These are phyloP conservation scores for Cercophora samala DNA, from an alignment of 495 filamentous ascomycete species.

Conservation along the genomic window DNA sequence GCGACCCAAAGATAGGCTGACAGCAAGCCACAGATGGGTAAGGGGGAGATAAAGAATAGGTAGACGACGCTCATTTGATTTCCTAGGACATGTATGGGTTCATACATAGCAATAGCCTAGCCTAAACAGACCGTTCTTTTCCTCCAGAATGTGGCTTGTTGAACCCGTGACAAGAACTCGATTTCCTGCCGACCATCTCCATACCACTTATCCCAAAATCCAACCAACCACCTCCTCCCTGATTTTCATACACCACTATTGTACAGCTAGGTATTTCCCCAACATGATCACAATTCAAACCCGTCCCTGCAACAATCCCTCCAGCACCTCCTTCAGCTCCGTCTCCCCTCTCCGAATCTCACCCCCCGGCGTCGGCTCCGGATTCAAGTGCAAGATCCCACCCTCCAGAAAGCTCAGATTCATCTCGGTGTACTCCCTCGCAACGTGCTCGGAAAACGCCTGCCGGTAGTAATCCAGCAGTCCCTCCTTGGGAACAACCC, in stretches of 20 bases:
- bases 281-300: background rate
- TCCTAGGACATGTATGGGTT: too few species aligned
- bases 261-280: too few species aligned
- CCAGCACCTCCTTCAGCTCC: conserved; percentile 13
- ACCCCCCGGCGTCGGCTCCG: conserved; percentile 15
- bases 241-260: too few species aligned
- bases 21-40: background rate
- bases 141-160: too few species aligned
- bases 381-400: conserved; percentile 22
- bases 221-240: too few species aligned
- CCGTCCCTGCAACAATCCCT: background rate
- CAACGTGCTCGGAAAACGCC: conserved; percentile 22
- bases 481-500: conserved; percentile 18
- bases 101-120: too few species aligned
- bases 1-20: background rate
- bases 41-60: background rate
- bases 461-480: conserved; percentile 22
- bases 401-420: conserved; percentile 21
- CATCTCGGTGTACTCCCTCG: conserved; percentile 23
- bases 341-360: conserved; percentile 19
- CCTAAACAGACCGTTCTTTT: too few species aligned
- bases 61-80: too few species aligned
- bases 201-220: too few species aligned
- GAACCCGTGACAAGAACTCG: too few species aligned
- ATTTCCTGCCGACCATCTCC: too few species aligned